Conservation (phyloP, 2,329 filamentous ascomycete species). For the Ceratocystis cacaofunesta region DNA sequence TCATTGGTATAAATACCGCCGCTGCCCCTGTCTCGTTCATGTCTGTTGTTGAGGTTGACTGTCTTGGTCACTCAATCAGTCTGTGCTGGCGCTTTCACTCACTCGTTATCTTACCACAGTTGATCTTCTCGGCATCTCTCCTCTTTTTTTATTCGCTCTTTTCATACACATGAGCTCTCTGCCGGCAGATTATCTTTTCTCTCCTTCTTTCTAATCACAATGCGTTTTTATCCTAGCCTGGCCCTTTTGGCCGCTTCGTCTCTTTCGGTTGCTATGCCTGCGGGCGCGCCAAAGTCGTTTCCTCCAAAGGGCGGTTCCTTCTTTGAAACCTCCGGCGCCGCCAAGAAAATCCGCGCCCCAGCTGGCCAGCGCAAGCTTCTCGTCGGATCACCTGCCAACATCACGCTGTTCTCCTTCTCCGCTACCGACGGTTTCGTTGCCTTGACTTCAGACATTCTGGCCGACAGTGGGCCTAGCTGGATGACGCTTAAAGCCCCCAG, state of each 20-base stretch:
- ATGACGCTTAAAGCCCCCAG: conserved; percentile 29
- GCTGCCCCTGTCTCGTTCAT: too few relatives aligned
- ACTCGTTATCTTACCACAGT: not conserved
- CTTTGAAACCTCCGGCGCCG: not conserved
- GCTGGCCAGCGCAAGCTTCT: conserved; percentile 24
- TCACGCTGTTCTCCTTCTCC: conserved; percentile 27
- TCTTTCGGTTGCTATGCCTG: not conserved
- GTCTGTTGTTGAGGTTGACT: not conserved
- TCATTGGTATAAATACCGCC: too few relatives aligned
- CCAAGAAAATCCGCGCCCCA: not conserved
- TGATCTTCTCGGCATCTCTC: not conserved
- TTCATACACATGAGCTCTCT: not conserved
- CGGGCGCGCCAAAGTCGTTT: not conserved
- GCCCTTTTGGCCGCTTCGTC: conserved; percentile 1
- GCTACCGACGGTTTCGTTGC: conserved; percentile 25
- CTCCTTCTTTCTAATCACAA: not conserved
- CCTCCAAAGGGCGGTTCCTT: not conserved
- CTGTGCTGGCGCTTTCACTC: not conserved
- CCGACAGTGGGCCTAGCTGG: conserved; percentile 30
- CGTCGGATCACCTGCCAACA: conserved; percentile 28
- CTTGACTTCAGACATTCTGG: conserved; percentile 24
- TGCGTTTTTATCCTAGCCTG: not conserved
- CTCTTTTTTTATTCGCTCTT: not conserved
- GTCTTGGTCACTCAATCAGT: not conserved
- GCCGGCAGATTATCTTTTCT: not conserved